These are phyloP conservation scores for Flaveria trinervia DNA, from an alignment of 129 eudicot genomes.

Conservation along the genomic window DNA sequence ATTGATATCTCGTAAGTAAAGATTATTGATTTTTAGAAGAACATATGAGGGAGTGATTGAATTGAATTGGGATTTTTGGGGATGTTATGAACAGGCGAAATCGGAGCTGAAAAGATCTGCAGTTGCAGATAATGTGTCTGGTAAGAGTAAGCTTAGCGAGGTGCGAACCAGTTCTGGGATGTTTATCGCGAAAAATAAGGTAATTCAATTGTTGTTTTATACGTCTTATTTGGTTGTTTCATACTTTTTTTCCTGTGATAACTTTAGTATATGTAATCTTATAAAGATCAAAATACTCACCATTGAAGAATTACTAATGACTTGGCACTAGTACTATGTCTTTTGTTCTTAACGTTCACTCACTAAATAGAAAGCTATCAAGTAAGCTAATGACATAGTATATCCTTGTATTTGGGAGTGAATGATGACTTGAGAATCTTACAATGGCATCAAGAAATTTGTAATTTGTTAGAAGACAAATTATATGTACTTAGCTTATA, in stretches of 20 bases:
- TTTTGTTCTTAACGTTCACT: slow-evolving; percentile 1
- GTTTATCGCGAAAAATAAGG: slow-evolving; percentile 87
- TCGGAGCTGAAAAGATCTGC: slow-evolving; percentile 89
- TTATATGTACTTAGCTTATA: background rate
- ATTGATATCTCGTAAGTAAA: background rate
- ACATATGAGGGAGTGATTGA: slow-evolving; percentile 8
- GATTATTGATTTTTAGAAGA: background rate
- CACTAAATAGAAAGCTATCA: background rate
- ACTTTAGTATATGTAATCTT: background rate
- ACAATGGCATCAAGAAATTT: background rate
- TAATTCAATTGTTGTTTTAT: slow-evolving; percentile 22
- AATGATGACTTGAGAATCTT: background rate
- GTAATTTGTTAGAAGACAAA: slow-evolving; percentile 1
- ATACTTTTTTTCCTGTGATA: background rate
- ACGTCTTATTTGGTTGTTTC: background rate
- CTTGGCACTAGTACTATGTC: slow-evolving; percentile 1
- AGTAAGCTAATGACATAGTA: too few relatives aligned
- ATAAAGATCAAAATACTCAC: background rate
- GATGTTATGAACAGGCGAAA: slow-evolving; percentile 65
- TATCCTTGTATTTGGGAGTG: slow-evolving; percentile 6
- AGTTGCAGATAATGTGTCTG: slow-evolving; percentile 91
- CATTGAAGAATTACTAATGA: background rate
- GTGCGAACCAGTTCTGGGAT: slow-evolving; percentile 98
- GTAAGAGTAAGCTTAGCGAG: slow-evolving; percentile 83
- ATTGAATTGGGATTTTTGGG: slow-evolving; percentile 22